A percentile compares a stretch with the other conserved stretches of the same genome.
Evolutionary conservation across 768 basidiomycete genomes (phyloP).

Genomic region (Chalciporus piperatus): DNA sequence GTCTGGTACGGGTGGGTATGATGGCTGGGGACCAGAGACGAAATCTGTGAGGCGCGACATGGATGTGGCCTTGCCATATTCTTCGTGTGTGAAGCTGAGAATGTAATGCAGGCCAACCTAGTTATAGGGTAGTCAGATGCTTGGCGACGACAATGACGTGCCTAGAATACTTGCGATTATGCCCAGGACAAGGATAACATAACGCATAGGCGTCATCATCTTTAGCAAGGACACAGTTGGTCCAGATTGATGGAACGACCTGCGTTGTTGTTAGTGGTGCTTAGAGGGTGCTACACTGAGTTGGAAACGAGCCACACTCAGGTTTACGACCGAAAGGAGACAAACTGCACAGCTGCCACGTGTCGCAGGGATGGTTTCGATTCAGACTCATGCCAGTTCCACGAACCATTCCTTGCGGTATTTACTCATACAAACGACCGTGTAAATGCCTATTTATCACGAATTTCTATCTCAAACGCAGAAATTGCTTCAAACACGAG

Average conservation of each 20-base stretch:
- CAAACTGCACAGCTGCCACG: no score
- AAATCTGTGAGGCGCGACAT: conserved; percentile 31
- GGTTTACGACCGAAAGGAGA: no score
- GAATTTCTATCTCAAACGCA: conserved; percentile 25
- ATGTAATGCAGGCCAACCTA: conserved; percentile 42
- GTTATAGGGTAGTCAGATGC: conserved; percentile 9
- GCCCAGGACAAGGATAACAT: conserved; percentile 46
- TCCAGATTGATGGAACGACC: no score
- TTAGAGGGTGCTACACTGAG: no score
- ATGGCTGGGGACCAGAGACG: conserved; percentile 32
- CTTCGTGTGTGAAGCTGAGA: conserved; percentile 41
- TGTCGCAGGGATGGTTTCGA: no score
- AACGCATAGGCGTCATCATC: conserved; percentile 63
- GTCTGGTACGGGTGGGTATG: conserved; percentile 58
- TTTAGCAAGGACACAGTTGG: conserved; percentile 14
- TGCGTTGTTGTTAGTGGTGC: no score
- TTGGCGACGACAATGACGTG: background rate
- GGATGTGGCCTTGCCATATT: conserved; percentile 41
- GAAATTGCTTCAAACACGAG: conserved; percentile 28
- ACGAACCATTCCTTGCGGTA: background rate
- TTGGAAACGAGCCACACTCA: no score
- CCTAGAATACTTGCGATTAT: conserved; percentile 40
- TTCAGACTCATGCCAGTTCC: no score
- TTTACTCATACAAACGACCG: background rate
- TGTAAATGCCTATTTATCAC: background rate